These are phyloP conservation scores for Camelina sativa DNA, from an alignment of 345 rosid genomes.

Conservation along the genomic window DNA sequence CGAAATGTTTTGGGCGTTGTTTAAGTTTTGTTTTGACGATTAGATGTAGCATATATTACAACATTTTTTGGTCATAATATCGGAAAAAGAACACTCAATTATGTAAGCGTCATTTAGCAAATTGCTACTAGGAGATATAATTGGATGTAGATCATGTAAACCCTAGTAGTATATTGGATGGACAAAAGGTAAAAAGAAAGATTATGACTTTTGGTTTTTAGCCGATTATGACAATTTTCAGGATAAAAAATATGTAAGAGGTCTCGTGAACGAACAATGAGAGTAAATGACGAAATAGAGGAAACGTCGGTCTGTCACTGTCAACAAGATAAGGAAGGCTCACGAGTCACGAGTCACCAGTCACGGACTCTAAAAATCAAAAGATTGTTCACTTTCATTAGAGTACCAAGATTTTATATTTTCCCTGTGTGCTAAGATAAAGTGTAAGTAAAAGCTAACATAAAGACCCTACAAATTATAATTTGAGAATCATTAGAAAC, in stretches of 20 bases:
- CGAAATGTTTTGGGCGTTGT: background rate
- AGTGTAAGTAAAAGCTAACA: background rate
- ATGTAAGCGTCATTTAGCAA: background rate
- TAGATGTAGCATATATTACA: too few species aligned
- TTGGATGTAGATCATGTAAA: slow-evolving; percentile 2
- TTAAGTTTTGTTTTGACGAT: background rate
- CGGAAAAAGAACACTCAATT: background rate
- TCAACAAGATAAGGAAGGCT: slow-evolving; percentile 21
- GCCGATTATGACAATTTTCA: background rate
- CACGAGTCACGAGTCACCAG: slow-evolving; percentile 37
- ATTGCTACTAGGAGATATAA: background rate
- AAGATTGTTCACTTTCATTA: background rate
- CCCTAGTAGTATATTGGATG: background rate
- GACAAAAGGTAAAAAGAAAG: slow-evolving; percentile 7
- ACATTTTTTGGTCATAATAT: background rate
- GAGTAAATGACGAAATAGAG: slow-evolving; percentile 23
- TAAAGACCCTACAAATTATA: background rate
- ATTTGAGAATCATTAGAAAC: background rate
- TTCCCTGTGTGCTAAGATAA: background rate
- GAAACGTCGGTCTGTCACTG: slow-evolving; percentile 19
- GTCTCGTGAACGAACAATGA: slow-evolving; percentile 35
- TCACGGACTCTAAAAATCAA: background rate
- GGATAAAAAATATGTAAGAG: background rate
- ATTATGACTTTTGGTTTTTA: background rate
- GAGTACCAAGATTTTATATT: background rate